Evolutionary conservation across 106 monocot genomes (phyloP).

Genomic region (Cymbidium sinense): DNA sequence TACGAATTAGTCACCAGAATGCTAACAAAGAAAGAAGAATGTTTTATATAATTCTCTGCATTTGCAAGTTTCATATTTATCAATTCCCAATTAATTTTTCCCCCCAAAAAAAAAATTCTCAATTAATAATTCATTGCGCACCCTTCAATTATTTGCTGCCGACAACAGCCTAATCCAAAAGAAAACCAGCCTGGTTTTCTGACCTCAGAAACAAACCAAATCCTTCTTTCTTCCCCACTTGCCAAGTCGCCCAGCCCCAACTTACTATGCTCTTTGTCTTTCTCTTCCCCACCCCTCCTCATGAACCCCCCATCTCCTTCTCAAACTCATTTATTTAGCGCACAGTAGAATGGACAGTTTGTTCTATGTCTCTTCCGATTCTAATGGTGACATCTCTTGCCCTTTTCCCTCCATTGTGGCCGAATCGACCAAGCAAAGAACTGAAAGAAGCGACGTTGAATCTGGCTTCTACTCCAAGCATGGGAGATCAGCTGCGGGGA

Average conservation of each 20-base stretch:
- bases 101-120: too few relatives aligned
- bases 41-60: too few relatives aligned
- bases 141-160: neutral
- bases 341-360: neutral
- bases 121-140: neutral
- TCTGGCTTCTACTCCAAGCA: slow-evolving; percentile 22
- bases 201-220: neutral
- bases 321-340: neutral
- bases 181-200: neutral
- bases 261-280: neutral
- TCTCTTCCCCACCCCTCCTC: neutral
- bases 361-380: neutral
- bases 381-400: neutral
- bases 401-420: neutral
- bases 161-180: neutral
- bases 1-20: too few relatives aligned
- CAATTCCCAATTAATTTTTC: too few relatives aligned
- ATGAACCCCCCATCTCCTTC: neutral
- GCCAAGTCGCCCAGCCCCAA: neutral
- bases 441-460: neutral
- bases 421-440: neutral
- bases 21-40: too few relatives aligned
- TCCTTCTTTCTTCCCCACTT: neutral
- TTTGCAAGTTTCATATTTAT: slow-evolving; percentile 1
- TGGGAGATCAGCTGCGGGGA: slow-evolving; percentile 17